Base-by-base conservation (phyloP, 2,329 filamentous ascomycete genomes). In the Phaeophleospora eucalypticola region DNA sequence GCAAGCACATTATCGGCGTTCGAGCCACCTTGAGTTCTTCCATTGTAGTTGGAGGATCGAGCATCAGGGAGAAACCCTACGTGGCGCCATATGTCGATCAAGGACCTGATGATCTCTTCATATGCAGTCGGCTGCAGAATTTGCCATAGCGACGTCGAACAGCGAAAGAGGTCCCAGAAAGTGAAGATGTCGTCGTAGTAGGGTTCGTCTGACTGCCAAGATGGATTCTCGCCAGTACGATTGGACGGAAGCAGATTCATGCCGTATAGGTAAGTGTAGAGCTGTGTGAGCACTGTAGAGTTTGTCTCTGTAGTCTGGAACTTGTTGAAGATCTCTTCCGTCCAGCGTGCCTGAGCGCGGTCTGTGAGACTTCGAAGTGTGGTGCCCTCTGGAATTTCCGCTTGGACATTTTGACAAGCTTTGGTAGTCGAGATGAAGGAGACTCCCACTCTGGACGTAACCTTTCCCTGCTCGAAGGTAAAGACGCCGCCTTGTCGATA, bases 131-230 rank as follows among this genome's bases (percentile, higher is more conserved):
- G 83, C 44, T 84, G 77, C 1, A 87, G 62, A 17, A 87, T 71
- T 20, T 86, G 83, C 54, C 83, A 73, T 0, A 87, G 70, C 0
- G 82, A 65, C 0, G 80, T 85, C 1, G 78, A 76, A 61, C 80
- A 86, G 18, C 83, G 79, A 62, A 85, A 82, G 56, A 73, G 59
- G 52, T 72, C 67, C 83, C 84, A 87, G 16, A 84, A 76, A 0
- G 83, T 86, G 58, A 85, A 86, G n/a, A 83, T 78, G 49, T 87
- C 83, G 46, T 84, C 80, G 56, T 84, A 87, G 59, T 86, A 86
- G 1, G 84, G 84, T 62, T 87, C 83, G 0, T 59, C 55, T 1
- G 80, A 82, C 1, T 67, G 61, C 83, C 83, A 87, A 1, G 71
- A 63, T 0, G 83, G 82, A 49, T 86, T 87, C 59, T 87, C 83